Evolutionary conservation across 2,329 filamentous ascomycete species (phyloP).

Genomic region (Fonsecaea multimorphosa): DNA sequence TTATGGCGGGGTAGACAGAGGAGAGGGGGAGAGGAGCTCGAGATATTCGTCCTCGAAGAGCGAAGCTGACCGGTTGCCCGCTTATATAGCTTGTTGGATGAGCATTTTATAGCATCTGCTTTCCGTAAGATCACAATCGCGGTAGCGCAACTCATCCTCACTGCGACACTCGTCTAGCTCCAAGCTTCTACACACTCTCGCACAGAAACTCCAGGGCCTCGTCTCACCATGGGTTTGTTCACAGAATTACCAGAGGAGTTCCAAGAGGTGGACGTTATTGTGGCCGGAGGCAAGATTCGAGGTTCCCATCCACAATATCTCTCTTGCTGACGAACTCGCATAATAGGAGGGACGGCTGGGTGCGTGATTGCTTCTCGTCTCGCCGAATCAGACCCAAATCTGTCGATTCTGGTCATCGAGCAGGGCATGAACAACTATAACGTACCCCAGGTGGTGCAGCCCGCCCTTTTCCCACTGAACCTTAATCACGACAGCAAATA

Average conservation of each 20-base stretch:
- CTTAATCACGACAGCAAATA: slow-evolving; percentile 58
- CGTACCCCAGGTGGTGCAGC: slow-evolving; percentile 58
- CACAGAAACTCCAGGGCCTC: neutral
- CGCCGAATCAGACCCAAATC: slow-evolving; percentile 56
- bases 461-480: slow-evolving; percentile 58
- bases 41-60: neutral
- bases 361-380: slow-evolving; percentile 59
- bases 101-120: neutral
- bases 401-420: slow-evolving; percentile 62
- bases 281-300: slow-evolving; percentile 53
- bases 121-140: neutral
- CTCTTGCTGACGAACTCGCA: neutral
- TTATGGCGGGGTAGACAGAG: neutral
- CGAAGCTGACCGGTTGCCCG: neutral
- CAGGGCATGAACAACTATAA: slow-evolving; percentile 61
- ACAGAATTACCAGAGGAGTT: slow-evolving; percentile 26
- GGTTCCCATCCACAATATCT: neutral
- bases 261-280: slow-evolving; percentile 59
- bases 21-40: neutral
- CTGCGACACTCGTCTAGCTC: neutral
- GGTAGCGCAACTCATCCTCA: neutral
- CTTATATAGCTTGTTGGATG: neutral
- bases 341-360: slow-evolving; percentile 56
- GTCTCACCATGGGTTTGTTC: slow-evolving; percentile 19
- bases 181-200: neutral